Evolutionary conservation across 2,329 filamentous ascomycete genomes (phyloP).

Genomic region (Pseudocercospora ulei): DNA sequence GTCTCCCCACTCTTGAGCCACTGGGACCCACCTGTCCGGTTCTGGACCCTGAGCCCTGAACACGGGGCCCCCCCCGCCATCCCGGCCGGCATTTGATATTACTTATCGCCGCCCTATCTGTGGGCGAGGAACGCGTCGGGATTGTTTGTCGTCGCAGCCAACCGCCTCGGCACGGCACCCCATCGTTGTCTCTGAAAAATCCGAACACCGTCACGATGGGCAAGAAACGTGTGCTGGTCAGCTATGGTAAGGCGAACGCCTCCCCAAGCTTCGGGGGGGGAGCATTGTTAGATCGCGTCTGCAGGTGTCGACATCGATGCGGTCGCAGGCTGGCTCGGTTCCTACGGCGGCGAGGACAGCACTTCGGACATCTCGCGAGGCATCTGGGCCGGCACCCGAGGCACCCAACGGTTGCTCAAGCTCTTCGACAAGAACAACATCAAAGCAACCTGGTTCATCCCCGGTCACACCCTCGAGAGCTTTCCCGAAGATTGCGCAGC

Average conservation of each 20-base stretch:
- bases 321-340: slow-evolving; percentile 63
- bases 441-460: slow-evolving; percentile 56
- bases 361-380: slow-evolving; percentile 60
- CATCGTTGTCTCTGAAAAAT: neutral
- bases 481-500: slow-evolving; percentile 55
- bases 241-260: too few species aligned
- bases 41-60: too few species aligned
- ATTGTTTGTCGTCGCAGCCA: too few species aligned
- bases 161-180: too few species aligned
- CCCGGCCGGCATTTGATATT: too few species aligned
- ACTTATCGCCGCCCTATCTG: slow-evolving; percentile 10
- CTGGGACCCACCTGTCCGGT: too few species aligned
- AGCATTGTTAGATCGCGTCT: slow-evolving; percentile 1
- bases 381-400: slow-evolving; percentile 57
- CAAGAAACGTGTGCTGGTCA: slow-evolving; percentile 26
- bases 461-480: slow-evolving; percentile 52
- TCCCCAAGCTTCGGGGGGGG: too few species aligned
- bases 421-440: slow-evolving; percentile 61
- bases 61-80: too few species aligned
- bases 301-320: slow-evolving; percentile 57
- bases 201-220: slow-evolving; percentile 16
- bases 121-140: slow-evolving; percentile 4
- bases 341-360: slow-evolving; percentile 61
- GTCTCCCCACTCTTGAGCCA: slow-evolving; percentile 3
- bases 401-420: slow-evolving; percentile 55